A percentile compares a stretch with the other conserved stretches of the same genome.
These are phyloP conservation scores for Malassezia dermatis DNA, from an alignment of 1,284 basidiomycete species.

Conservation along the genomic window DNA sequence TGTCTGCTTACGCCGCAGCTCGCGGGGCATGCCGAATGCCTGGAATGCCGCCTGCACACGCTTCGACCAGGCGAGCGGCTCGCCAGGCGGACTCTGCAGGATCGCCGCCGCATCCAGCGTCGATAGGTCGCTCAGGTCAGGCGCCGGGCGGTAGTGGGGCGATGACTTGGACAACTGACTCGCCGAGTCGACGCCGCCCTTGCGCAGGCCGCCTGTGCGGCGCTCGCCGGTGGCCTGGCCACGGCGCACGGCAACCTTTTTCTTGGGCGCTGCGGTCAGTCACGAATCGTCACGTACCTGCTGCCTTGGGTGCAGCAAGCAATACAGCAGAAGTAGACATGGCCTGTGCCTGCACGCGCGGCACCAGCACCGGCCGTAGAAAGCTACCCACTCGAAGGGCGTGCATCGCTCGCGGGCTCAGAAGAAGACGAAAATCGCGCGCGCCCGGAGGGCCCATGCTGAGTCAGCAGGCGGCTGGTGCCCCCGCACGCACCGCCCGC, in stretches of 20 bases:
- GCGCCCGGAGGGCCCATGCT: background rate
- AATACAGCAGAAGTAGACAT: background rate
- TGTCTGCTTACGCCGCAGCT: slow-evolving; percentile 28
- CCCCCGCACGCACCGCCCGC: background rate
- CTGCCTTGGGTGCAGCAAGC: slow-evolving; percentile 21
- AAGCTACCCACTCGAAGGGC: background rate
- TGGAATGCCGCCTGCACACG: slow-evolving; percentile 25
- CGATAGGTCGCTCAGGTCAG: slow-evolving; percentile 32
- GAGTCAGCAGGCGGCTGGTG: background rate
- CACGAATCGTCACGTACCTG: background rate
- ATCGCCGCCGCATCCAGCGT: slow-evolving; percentile 27
- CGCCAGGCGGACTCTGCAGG: slow-evolving; percentile 18
- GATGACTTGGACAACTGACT: slow-evolving; percentile 22
- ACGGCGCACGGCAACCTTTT: slow-evolving; percentile 34
- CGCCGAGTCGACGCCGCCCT: slow-evolving; percentile 30
- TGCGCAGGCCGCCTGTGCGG: slow-evolving; percentile 28
- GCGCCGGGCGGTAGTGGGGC: slow-evolving; percentile 23
- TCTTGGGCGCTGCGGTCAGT: slow-evolving; percentile 25
- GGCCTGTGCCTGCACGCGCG: background rate
- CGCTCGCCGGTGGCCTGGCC: slow-evolving; percentile 25
- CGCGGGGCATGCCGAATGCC: slow-evolving; percentile 30
- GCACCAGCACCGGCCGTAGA: background rate
- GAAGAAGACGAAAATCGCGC: background rate
- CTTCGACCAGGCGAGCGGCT: slow-evolving; percentile 29
- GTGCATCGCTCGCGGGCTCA: background rate